Conservation (phyloP, 345 rosid species). For the Citrus sinensis region DVS_A1.0 CM039163.1:33903001-33903500, state of each 20-base stretch:
- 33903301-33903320: too few relatives aligned
- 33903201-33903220: conserved; percentile 78
- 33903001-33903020: not conserved
- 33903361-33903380: too few relatives aligned
- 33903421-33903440: too few relatives aligned
- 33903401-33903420: too few relatives aligned
- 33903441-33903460: too few relatives aligned
- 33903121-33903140: conserved; percentile 78
- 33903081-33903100: conserved; percentile 18
- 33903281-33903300: too few relatives aligned
- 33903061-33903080: too few relatives aligned
- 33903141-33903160: conserved; percentile 78
- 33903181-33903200: conserved; percentile 81
- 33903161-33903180: conserved; percentile 87
- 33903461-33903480: too few relatives aligned
- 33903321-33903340: too few relatives aligned
- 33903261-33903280: conserved; percentile 32
- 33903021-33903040: conserved; percentile 17
- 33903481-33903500: too few relatives aligned
- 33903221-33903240: conserved; percentile 86
- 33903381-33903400: too few relatives aligned
- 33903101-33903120: conserved; percentile 57
- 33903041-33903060: conserved; percentile 22
- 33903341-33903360: too few relatives aligned
- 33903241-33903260: conserved; percentile 55